A percentile compares a stretch with the other conserved stretches of the same genome.
These are phyloP conservation scores for Corylus heterophylla DNA, from an alignment of 306 rosid species.

Conservation along the genomic window DNA sequence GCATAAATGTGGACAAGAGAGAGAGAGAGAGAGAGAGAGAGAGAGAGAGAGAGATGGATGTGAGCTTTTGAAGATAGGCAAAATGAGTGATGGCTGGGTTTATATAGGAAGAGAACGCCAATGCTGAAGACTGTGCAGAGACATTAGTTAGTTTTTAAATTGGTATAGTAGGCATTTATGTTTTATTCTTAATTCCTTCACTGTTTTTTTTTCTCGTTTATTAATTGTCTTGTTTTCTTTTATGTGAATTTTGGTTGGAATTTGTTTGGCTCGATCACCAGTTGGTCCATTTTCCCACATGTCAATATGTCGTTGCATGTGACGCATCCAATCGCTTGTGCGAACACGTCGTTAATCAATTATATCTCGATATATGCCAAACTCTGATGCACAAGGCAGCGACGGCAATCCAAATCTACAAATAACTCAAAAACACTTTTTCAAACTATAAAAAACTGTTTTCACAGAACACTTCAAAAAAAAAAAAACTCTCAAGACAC, in stretches of 20 bases:
- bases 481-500: no score
- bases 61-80: slow-evolving; percentile 20
- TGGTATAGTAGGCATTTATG: slow-evolving; percentile 34
- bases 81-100: slow-evolving; percentile 41
- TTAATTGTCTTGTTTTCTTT: slow-evolving; percentile 40
- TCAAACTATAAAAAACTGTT: no score
- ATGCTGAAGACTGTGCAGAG: slow-evolving; percentile 31
- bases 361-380: slow-evolving; percentile 8
- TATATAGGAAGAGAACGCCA: slow-evolving; percentile 48
- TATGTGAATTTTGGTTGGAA: slow-evolving; percentile 57
- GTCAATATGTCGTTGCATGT: slow-evolving; percentile 42
- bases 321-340: slow-evolving; percentile 37
- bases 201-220: slow-evolving; percentile 1
- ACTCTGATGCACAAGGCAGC: slow-evolving; percentile 11
- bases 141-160: slow-evolving; percentile 28
- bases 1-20: slow-evolving; percentile 25
- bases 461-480: no score
- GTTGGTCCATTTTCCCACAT: slow-evolving; percentile 41
- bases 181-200: slow-evolving; percentile 34
- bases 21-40: background rate
- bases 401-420: background rate
- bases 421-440: no score
- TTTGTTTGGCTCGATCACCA: slow-evolving; percentile 27
- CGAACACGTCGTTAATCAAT: slow-evolving; percentile 18
- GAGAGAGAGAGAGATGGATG: slow-evolving; percentile 6